These are phyloP conservation scores for Kodamaea anthophila DNA, from an alignment of 1,139 yeast genomes.

Conservation along the genomic window DNA sequence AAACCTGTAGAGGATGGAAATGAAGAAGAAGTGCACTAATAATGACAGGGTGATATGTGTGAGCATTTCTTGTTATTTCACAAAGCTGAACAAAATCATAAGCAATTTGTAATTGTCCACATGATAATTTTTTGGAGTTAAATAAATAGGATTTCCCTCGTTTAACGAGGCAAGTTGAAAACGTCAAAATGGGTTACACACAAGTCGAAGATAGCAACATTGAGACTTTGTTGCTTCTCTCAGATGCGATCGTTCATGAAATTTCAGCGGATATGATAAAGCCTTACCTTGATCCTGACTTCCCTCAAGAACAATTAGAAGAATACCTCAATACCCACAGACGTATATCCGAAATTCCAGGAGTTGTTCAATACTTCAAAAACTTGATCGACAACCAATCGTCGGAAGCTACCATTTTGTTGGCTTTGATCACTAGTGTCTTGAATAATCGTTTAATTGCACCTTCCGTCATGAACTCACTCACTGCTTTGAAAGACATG, in stretches of 20 bases:
- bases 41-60: not conserved
- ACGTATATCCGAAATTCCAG: conserved; percentile 29
- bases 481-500: conserved; percentile 36
- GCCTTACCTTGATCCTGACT: conserved; percentile 19
- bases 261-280: conserved; percentile 24
- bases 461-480: conserved; percentile 30
- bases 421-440: conserved; percentile 20
- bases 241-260: conserved; percentile 35
- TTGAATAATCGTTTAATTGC: conserved; percentile 31
- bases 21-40: no score
- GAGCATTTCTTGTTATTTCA: not conserved
- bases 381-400: conserved; percentile 1
- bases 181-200: conserved; percentile 6
- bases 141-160: not conserved
- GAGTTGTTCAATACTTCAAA: conserved; percentile 18
- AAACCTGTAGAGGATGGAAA: no score
- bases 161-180: not conserved
- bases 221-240: conserved; percentile 21
- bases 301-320: conserved; percentile 26
- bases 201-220: conserved; percentile 21
- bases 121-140: not conserved
- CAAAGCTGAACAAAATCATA: conserved; percentile 1
- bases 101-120: not conserved
- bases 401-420: conserved; percentile 16
- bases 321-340: conserved; percentile 25